Evolutionary conservation across 805 yeast species (phyloP).

Genomic region (Pichia membranifaciens): DNA sequence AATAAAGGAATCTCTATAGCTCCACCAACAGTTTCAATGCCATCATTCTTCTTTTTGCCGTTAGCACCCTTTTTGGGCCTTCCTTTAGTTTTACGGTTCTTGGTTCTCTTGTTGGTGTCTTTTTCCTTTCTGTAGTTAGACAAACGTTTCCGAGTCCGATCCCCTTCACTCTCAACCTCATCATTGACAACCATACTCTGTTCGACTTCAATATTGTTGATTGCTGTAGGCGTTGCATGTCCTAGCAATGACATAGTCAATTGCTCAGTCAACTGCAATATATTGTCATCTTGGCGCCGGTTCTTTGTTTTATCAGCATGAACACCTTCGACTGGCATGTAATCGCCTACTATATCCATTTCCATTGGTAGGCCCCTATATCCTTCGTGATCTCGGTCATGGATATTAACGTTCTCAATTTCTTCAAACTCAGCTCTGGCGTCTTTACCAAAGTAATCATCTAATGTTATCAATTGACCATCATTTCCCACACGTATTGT

Average conservation of each 20-base stretch:
- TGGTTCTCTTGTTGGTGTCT: slow-evolving; percentile 7
- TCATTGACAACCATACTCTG: slow-evolving; percentile 7
- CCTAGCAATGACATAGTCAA: slow-evolving; percentile 25
- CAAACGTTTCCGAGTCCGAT: slow-evolving; percentile 1
- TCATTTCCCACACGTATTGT: slow-evolving; percentile 23
- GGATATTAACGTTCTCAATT: slow-evolving; percentile 4
- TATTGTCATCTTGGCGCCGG: not conserved
- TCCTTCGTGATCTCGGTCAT: not conserved
- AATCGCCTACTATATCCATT: not conserved
- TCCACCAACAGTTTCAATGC: slow-evolving; percentile 36
- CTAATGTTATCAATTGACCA: slow-evolving; percentile 27
- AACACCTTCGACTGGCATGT: not conserved
- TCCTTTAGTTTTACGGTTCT: slow-evolving; percentile 6
- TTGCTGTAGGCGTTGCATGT: not conserved
- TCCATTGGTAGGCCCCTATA: not conserved
- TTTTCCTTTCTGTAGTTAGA: slow-evolving; percentile 11
- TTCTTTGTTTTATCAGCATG: not conserved
- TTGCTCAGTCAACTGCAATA: slow-evolving; percentile 22
- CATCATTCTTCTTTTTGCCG: slow-evolving; percentile 18
- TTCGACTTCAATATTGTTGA: slow-evolving; percentile 5
- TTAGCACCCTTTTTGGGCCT: not conserved
- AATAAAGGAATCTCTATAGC: slow-evolving; percentile 43
- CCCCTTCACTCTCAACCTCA: not conserved
- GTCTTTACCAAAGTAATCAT: slow-evolving; percentile 24
- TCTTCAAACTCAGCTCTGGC: slow-evolving; percentile 14